Evolutionary conservation across 768 basidiomycete genomes (phyloP), one percentile per base, ranked within the genome.

Genomic region (Mycena alexandri): DNA sequence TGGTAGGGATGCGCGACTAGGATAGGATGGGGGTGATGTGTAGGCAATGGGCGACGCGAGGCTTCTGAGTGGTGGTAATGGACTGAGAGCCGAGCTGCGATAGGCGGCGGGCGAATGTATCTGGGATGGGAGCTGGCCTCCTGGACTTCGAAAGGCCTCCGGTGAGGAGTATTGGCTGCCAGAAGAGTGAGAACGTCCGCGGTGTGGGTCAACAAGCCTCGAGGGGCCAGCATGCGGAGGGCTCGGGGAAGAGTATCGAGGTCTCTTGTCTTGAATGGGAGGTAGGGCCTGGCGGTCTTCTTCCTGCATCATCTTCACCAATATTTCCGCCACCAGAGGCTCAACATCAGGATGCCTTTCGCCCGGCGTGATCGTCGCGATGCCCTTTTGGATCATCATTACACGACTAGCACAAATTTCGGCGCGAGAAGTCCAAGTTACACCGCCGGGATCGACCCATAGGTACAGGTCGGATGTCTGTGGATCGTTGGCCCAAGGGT

Each of bases 371-470:
- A 68, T 62, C 13, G 54, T 61, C 10, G 66, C 70, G 52, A 71
- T 50, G 48, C 48, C 25, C 51, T 68, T 68, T n/a, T 71, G 70
- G 43, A 68, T 52, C 66, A 71, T 71, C 41, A 34, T 7, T 17
- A 58, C 70, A 13, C 70, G 70, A 29, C 65, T 67, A 4, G 66
- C 62, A 29, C 70, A 71, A 16, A 71, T 71, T 24, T 67, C 66
- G 19, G 65, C 70, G n/a, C 66, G 46, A 12, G 70, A 71, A 9
- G 66, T 68, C 70, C 70, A 71, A 44, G 70, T 67, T 2, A 71
- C 51, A 3, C 66, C 65, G n/a, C 42, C 46, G 3, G 60, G 66
- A 58, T 71, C 70, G 29, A 44, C 66, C 70, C 70, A 71, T 3
- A 71, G 66, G 44, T 67, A 71, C 22, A 71, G 33, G 55, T 71